Conservation (phyloP, 768 basidiomycete species). For the Naganishia onofrii region DNA sequence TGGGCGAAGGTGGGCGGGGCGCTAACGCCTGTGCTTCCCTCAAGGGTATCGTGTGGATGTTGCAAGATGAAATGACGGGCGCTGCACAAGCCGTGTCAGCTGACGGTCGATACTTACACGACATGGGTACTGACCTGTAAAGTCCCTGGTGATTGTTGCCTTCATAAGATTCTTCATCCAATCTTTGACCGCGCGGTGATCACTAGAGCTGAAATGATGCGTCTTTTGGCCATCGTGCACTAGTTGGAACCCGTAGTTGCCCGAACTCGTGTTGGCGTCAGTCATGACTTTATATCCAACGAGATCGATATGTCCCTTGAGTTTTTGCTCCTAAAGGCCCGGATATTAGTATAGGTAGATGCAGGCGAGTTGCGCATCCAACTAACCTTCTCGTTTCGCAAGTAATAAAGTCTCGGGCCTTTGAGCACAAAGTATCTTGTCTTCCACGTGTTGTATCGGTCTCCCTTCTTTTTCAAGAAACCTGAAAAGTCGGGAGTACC, state of each 20-base stretch:
- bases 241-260: conserved; percentile 90
- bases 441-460: conserved; percentile 91
- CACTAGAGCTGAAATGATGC: conserved; percentile 88
- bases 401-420: conserved; percentile 82
- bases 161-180: conserved; percentile 99
- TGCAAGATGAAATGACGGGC: conserved; percentile 92
- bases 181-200: conserved; percentile 77
- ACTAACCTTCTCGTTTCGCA: conserved; percentile 62
- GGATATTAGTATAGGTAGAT: too few relatives aligned
- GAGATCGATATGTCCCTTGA: conserved; percentile 94
- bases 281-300: conserved; percentile 86
- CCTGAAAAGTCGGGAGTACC: conserved; percentile 84
- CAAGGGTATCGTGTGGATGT: conserved; percentile 92
- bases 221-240: conserved; percentile 82
- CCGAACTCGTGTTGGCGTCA: conserved; percentile 87
- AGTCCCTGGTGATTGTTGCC: conserved; percentile 91
- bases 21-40: conserved; percentile 94
- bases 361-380: too few relatives aligned
- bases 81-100: conserved; percentile 53
- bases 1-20: conserved; percentile 89
- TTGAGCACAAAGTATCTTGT: conserved; percentile 85
- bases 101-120: neutral
- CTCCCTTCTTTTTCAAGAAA: conserved; percentile 95
- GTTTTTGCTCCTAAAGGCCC: conserved; percentile 72
- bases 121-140: conserved; percentile 64